Conservation (phyloP, 495 filamentous ascomycete species). For the Penicillium bovifimosum region DNA sequence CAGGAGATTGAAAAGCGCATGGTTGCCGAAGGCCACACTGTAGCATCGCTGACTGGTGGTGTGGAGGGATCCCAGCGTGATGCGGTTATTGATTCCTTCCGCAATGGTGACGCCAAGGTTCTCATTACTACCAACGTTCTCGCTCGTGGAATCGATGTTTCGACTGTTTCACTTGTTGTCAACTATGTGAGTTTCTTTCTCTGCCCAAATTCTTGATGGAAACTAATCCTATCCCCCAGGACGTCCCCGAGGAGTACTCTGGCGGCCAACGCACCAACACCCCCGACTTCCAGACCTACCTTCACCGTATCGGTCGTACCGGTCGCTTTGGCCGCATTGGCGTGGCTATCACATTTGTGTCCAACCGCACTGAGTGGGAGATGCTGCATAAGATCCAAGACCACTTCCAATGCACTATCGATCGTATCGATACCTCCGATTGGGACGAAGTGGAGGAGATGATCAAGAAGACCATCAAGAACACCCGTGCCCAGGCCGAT, state of each 20-base stretch:
- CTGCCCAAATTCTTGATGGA: neutral
- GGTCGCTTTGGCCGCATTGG: slow-evolving; percentile 97
- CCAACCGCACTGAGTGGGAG: slow-evolving; percentile 67
- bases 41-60: slow-evolving; percentile 80
- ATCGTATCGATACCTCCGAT: slow-evolving; percentile 58
- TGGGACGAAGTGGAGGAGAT: slow-evolving; percentile 83
- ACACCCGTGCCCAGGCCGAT: slow-evolving; percentile 59
- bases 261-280: slow-evolving; percentile 24
- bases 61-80: slow-evolving; percentile 82
- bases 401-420: slow-evolving; percentile 59
- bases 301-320: slow-evolving; percentile 96
- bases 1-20: slow-evolving; percentile 78
- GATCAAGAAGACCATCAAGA: slow-evolving; percentile 80
- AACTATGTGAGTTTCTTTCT: slow-evolving; percentile 59
- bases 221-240: slow-evolving; percentile 30
- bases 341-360: slow-evolving; percentile 87
- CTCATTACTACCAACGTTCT: slow-evolving; percentile 98
- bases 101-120: slow-evolving; percentile 82
- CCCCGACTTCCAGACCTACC: slow-evolving; percentile 87
- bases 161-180: slow-evolving; percentile 93
- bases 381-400: slow-evolving; percentile 71
- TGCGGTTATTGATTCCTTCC: slow-evolving; percentile 79
- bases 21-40: slow-evolving; percentile 81
- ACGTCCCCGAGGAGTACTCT: slow-evolving; percentile 47
- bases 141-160: slow-evolving; percentile 94